Evolutionary conservation across 2,329 filamentous ascomycete species (phyloP), one percentile per base, ranked within the genome.

Genomic region (Aspergillus oerlinghausenensis): DNA sequence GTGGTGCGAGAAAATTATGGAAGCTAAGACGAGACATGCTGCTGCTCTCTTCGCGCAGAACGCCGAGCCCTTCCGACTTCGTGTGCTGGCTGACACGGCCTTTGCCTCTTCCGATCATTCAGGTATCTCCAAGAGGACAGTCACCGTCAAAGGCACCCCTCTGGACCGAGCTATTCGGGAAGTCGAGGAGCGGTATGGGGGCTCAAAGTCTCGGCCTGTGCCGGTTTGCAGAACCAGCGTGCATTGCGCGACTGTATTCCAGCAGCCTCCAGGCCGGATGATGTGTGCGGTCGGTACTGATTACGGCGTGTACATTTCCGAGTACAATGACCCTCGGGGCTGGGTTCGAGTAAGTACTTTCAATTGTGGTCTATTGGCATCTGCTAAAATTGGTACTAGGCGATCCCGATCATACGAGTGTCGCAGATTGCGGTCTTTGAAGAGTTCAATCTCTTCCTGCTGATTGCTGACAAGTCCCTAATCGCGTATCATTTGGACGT

Each of bases 251-350:
- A 93, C 93, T 2, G 88, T 90, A 0, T 99, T 99, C 74, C 87
- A 86, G 40, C 83, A 85, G 28, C 88, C 89, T 0, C 89, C 87
- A 69, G 90, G 90, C 28, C 93, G 88, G 71, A 84, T 89, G 49
- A 90, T 97, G 82, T 88, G 96, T 64, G 94, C 93, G 10, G 89
- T 99, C 55, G 94, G 95, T 47, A 99, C 94, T 1, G 94, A 99
- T 69, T 92, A 89, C 72, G 94, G 94, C 32, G 90, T 99, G 3
- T 99, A 86, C 70, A 88, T 96, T 50, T 89, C 93, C 3, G 91
- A 96, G 63, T 87, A 90, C 52, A 86, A 88, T 52, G 93, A 97
- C 69, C 91, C 94, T 56, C 85, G 95, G 67, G 92, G 91, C 11
- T 99, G 94, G 94, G 84, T 81, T 58, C 88, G 90, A 79, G 92